These are phyloP conservation scores for Sarocladiaceae sp. DNA, from an alignment of 2,329 filamentous ascomycete species.

Conservation along the genomic window DNA sequence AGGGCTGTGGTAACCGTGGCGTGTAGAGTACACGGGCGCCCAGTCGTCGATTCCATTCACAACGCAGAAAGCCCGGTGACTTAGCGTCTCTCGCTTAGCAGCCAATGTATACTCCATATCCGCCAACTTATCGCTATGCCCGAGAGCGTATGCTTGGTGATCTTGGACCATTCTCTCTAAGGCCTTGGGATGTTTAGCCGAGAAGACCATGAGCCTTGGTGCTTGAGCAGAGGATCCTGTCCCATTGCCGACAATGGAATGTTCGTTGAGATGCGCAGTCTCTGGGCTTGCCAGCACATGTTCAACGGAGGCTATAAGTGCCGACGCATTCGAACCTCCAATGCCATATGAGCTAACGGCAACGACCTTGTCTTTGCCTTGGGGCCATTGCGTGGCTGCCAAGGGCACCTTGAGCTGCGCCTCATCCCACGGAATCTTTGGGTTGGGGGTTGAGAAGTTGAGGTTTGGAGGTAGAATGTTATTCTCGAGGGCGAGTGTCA, in stretches of 20 bases:
- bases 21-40: not conserved
- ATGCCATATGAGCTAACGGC: conserved; percentile 28
- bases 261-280: not conserved
- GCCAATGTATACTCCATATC: conserved; percentile 10
- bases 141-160: not conserved
- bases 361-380: conserved; percentile 15
- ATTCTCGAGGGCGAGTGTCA: conserved; percentile 15
- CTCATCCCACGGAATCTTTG: conserved; percentile 14
- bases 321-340: conserved; percentile 27
- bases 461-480: conserved; percentile 21
- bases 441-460: conserved; percentile 20
- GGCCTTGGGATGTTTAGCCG: not conserved
- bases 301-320: conserved; percentile 23
- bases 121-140: not conserved
- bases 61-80: conserved; percentile 8
- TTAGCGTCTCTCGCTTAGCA: not conserved
- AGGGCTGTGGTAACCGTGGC: not conserved
- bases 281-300: conserved; percentile 1
- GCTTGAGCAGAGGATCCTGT: not conserved
- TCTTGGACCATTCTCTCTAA: not conserved
- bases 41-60: not conserved
- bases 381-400: conserved; percentile 16
- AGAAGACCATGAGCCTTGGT: not conserved
- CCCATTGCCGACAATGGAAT: not conserved
- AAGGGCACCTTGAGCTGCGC: conserved; percentile 16